Conservation (phyloP, 371 early-diverging fungal species). For the Syncephalastrum sp. region DNA sequence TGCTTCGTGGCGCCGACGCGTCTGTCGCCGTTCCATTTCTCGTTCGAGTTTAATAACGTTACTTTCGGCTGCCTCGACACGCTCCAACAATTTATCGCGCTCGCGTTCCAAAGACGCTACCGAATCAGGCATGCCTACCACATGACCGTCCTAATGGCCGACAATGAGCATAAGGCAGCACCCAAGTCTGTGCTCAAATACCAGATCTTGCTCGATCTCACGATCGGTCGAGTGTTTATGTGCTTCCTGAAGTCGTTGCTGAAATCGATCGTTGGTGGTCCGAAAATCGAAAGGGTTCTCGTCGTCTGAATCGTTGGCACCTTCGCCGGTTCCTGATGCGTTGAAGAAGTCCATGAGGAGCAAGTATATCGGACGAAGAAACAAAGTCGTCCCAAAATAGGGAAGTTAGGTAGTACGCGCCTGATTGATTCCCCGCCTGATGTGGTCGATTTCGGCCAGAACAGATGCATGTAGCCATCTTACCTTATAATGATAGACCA, state of each 20-base stretch:
- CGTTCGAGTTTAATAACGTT: conserved; percentile 16
- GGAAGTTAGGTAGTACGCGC: no score
- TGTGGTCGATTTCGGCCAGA: no score
- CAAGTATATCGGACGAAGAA: no score
- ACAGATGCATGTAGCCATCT: no score
- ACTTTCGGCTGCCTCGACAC: conserved; percentile 18
- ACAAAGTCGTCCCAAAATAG: no score
- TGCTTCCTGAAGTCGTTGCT: conserved; percentile 25
- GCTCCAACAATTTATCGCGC: not conserved
- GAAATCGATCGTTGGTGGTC: conserved; percentile 26
- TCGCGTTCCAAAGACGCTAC: conserved; percentile 18
- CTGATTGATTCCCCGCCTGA: no score
- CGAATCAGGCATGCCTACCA: conserved; percentile 8
- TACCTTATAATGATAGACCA: no score
- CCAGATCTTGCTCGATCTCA: conserved; percentile 22
- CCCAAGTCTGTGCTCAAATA: conserved; percentile 5
- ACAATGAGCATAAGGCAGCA: not conserved
- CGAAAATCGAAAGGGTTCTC: conserved; percentile 16
- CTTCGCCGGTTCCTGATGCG: no score
- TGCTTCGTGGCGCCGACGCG: conserved; percentile 23
- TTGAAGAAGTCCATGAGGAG: no score
- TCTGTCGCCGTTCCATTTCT: conserved; percentile 14
- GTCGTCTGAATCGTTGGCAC: conserved; percentile 10
- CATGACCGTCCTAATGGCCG: conserved; percentile 5
- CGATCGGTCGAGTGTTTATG: conserved; percentile 15